Percentiles rank a stretch among this genome's conserved stretches.
Conservation (phyloP, 305 asterid genomes). For the Fraxinus angustifolia region DNA sequence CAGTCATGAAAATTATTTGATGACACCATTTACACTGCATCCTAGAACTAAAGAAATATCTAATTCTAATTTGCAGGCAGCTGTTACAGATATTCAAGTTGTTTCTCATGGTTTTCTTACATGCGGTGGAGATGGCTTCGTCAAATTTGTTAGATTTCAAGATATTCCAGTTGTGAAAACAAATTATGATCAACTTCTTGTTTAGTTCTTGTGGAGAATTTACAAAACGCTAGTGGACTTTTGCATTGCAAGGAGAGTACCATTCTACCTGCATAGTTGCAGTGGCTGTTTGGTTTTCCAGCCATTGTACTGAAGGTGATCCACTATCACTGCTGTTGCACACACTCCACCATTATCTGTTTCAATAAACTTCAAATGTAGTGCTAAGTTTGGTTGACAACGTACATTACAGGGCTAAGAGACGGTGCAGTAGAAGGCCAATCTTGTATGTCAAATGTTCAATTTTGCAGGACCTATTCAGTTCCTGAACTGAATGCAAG, state of each 20-base stretch:
- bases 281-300: not conserved
- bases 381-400: not conserved
- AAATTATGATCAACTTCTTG: conserved; percentile 11
- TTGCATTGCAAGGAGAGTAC: not conserved
- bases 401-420: not conserved
- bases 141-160: conserved; percentile 53
- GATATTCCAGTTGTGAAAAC: conserved; percentile 27
- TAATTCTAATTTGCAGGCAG: conserved; percentile 53
- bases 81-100: conserved; percentile 82
- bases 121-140: conserved; percentile 94
- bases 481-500: not conserved
- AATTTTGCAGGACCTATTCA: not conserved
- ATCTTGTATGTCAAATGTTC: not conserved
- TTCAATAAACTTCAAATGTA: not conserved
- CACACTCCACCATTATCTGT: not conserved
- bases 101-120: conserved; percentile 84
- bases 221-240: not conserved
- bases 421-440: not conserved
- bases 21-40: not conserved
- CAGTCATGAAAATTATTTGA: not conserved
- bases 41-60: not conserved
- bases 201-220: not conserved
- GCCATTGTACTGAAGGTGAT: not conserved
- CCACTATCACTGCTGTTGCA: not conserved
- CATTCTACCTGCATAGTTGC: not conserved